Percentiles rank a stretch among this genome's conserved stretches.
These are phyloP conservation scores for Saccharomyces hybrid DNA, from an alignment of 1,139 yeast species.

Conservation along the genomic window DNA sequence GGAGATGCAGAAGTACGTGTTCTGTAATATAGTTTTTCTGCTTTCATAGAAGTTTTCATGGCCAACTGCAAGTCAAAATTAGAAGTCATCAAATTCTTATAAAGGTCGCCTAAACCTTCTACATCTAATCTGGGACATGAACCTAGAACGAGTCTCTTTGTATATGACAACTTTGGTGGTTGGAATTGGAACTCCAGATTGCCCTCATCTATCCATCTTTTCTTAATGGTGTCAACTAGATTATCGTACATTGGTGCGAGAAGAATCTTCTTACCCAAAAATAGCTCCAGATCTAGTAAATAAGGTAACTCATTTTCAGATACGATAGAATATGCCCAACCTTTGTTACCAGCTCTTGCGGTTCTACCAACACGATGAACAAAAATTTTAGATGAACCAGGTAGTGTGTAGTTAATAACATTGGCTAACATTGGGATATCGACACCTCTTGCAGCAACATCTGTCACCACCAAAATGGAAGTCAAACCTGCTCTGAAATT, in stretches of 20 bases:
- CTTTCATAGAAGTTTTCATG: slow-evolving; percentile 70
- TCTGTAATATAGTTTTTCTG: slow-evolving; percentile 79
- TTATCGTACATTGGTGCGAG: slow-evolving; percentile 64
- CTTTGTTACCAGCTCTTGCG: slow-evolving; percentile 96
- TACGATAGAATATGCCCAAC: slow-evolving; percentile 94
- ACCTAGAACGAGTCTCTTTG: slow-evolving; percentile 76
- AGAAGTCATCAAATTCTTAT: slow-evolving; percentile 50
- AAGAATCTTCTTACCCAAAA: slow-evolving; percentile 75
- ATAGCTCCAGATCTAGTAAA: slow-evolving; percentile 80
- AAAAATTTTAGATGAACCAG: slow-evolving; percentile 87
- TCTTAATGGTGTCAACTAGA: slow-evolving; percentile 45
- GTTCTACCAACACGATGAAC: slow-evolving; percentile 98
- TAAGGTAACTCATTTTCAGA: slow-evolving; percentile 85
- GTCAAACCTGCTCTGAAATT: slow-evolving; percentile 82
- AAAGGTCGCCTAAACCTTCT: slow-evolving; percentile 69
- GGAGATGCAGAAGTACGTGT: slow-evolving; percentile 82
- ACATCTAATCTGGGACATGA: slow-evolving; percentile 65
- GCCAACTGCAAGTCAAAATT: slow-evolving; percentile 65
- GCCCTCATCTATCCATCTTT: slow-evolving; percentile 37
- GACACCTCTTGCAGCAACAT: slow-evolving; percentile 99
- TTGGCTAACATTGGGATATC: slow-evolving; percentile 96
- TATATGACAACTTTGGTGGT: slow-evolving; percentile 59
- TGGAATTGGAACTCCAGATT: slow-evolving; percentile 31
- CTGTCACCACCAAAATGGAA: slow-evolving; percentile 84
- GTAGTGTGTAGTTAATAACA: slow-evolving; percentile 83